Evolutionary conservation across 2,329 filamentous ascomycete species (phyloP).

Genomic region (Teratosphaeria zuluensis): DNA sequence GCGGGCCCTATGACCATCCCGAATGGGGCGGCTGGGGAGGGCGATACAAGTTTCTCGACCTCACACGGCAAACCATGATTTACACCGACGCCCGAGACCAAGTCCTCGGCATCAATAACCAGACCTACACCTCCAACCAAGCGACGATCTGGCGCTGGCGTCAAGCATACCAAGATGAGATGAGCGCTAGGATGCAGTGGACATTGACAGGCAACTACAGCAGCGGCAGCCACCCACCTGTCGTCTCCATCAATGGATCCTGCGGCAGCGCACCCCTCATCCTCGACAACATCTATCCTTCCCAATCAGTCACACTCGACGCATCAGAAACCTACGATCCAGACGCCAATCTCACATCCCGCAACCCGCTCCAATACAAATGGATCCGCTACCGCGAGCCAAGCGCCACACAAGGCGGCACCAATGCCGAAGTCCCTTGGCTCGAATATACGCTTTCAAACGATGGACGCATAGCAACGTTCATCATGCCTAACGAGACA

Average conservation of each 20-base stretch:
- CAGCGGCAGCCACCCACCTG: not conserved
- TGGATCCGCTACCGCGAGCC: not conserved
- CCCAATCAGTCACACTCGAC: not conserved
- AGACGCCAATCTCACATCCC: not conserved
- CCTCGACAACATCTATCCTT: not conserved
- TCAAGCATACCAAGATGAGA: constrained; percentile 33
- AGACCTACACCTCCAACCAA: constrained; percentile 32
- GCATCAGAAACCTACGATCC: not conserved
- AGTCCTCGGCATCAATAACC: constrained; percentile 22
- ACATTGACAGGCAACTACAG: constrained; percentile 1
- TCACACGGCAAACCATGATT: constrained; percentile 16
- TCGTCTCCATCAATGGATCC: not conserved
- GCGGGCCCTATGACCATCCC: constrained; percentile 31
- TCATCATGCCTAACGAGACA: not conserved
- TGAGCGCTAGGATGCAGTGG: constrained; percentile 36
- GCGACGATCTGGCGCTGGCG: constrained; percentile 32
- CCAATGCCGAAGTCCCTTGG: not conserved
- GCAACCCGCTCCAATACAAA: not conserved
- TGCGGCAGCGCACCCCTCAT: not conserved
- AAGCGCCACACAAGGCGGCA: not conserved
- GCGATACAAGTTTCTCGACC: constrained; percentile 31
- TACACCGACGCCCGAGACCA: constrained; percentile 23
- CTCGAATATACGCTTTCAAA: not conserved
- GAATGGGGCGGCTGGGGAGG: constrained; percentile 44
- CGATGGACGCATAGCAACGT: not conserved